Evolutionary conservation across 139 green algal genomes (phyloP).

Genomic region (Gonium pectorale): DNA sequence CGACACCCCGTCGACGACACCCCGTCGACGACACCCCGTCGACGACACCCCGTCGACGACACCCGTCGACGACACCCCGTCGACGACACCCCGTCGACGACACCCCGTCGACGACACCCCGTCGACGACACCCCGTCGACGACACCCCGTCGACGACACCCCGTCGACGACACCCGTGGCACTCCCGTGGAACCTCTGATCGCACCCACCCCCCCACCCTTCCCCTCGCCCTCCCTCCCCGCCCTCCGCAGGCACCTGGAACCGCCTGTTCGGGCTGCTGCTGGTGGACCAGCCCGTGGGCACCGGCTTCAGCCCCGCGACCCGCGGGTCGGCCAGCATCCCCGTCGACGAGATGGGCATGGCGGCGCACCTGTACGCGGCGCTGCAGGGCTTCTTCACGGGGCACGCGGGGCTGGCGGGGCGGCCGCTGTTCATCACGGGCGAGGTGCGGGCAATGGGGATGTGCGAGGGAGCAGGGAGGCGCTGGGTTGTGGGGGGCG

Average conservation of each 20-base stretch:
- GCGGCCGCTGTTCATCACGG: slow-evolving; percentile 70
- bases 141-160: no score
- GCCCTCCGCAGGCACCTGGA: slow-evolving; percentile 58
- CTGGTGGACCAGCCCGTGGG: slow-evolving; percentile 65
- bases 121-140: no score
- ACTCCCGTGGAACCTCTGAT: no score
- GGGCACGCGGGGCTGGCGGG: slow-evolving; percentile 27
- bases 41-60: no score
- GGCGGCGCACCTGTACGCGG: slow-evolving; percentile 65
- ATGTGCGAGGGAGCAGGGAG: no score
- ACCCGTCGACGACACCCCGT: no score
- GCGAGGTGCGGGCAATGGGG: slow-evolving; percentile 61
- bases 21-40: no score
- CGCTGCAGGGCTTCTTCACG: slow-evolving; percentile 59
- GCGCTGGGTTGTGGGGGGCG: no score
- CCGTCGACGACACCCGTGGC: no score
- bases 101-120: no score
- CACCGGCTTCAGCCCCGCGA: slow-evolving; percentile 43
- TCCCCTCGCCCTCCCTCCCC: not conserved
- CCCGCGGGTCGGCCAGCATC: slow-evolving; percentile 36
- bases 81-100: no score
- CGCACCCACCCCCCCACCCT: not conserved
- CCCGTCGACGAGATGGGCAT: slow-evolving; percentile 66
- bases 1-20: no score
- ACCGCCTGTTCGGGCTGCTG: slow-evolving; percentile 58